Evolutionary conservation across 2,329 filamentous ascomycete genomes (phyloP), one percentile per base, ranked within the genome.

Genomic region (Colletotrichum karsti): DNA sequence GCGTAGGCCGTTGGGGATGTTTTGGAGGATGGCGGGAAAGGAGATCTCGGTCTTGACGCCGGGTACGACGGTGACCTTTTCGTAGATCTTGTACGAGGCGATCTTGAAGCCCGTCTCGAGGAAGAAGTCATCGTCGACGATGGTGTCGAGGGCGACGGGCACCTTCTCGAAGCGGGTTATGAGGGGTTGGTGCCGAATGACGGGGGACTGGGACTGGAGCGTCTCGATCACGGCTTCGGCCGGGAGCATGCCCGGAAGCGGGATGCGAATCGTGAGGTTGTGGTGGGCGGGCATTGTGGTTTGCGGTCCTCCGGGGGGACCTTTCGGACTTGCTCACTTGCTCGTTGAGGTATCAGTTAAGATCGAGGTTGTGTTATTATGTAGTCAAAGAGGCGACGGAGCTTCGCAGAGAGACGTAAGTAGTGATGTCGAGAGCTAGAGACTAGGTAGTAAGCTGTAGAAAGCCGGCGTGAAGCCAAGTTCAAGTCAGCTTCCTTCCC

Each of bases 21-120:
- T 77, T 72, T 85, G 83, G 69, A 85, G 83, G 28, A 82, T 77
- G 67, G 80, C 81, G 5, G 80, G 79, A 64, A 85, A 80, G 57
- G 71, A 71, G 39, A 85, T 77, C 33, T 80, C 78, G 71, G 80
- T 83, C 51, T 72, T 76, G 4, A 74, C 76, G 50, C 82, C 80
- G 1, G 83, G 81, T 7, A 83, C 76, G 24, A 83, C 71, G 15
- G 73, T 73, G 64, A 80, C 72, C 33, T 73, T 67, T 69, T 80
- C 78, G 50, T 74, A 72, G 56, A 78, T 71, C 20, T 73, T 70
- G 62, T 75, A 80, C 57, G 72, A 74, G 28, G 78, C 73, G 70
- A 84, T 77, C 24, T 74, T 72, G 41, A 63, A 55, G 56, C 77
- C 77, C 69, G 76, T 73, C 5, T 73, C 72, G 65, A 71, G 73